Conservation (phyloP, 129 eudicot genomes). For the Scalesia atractyloides region DNA sequence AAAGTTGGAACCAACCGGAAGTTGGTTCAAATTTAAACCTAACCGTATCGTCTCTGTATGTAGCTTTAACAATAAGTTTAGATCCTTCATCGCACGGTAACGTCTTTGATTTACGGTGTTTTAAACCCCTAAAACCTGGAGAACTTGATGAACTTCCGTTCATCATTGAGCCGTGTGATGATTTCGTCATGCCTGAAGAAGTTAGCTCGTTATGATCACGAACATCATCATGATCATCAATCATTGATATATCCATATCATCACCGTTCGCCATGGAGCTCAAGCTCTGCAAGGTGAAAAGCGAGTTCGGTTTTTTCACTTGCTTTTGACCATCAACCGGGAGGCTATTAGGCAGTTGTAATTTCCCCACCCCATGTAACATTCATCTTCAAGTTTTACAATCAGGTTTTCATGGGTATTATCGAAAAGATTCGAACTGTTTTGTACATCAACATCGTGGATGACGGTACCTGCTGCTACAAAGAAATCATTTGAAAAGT, state of each 20-base stretch:
- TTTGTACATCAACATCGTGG: no score
- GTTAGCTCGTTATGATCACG: constrained; percentile 42
- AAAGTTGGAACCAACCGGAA: constrained; percentile 71
- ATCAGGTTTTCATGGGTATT: constrained; percentile 23
- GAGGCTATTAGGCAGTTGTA: constrained; percentile 15
- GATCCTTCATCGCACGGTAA: constrained; percentile 43
- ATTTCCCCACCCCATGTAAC: constrained; percentile 32
- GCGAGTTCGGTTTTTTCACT: constrained; percentile 31
- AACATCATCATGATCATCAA: constrained; percentile 33
- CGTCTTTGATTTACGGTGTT: constrained; percentile 28
- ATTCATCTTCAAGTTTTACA: constrained; percentile 57
- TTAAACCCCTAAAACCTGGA: constrained; percentile 40
- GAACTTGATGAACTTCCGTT: constrained; percentile 72
- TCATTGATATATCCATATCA: constrained; percentile 41
- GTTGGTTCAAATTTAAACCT: constrained; percentile 70
- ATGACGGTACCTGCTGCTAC: no score
- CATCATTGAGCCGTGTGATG: constrained; percentile 68
- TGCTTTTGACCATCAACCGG: constrained; percentile 23
- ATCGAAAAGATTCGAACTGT: no score
- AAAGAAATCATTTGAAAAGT: no score
- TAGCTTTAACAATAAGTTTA: constrained; percentile 65
- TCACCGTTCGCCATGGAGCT: constrained; percentile 35
- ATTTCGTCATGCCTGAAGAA: constrained; percentile 68
- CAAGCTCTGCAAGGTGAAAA: constrained; percentile 35
- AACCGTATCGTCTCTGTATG: constrained; percentile 65